These are phyloP conservation scores for Kodamaea neixiangensis DNA, from an alignment of 805 yeast species.

Conservation along the genomic window DNA sequence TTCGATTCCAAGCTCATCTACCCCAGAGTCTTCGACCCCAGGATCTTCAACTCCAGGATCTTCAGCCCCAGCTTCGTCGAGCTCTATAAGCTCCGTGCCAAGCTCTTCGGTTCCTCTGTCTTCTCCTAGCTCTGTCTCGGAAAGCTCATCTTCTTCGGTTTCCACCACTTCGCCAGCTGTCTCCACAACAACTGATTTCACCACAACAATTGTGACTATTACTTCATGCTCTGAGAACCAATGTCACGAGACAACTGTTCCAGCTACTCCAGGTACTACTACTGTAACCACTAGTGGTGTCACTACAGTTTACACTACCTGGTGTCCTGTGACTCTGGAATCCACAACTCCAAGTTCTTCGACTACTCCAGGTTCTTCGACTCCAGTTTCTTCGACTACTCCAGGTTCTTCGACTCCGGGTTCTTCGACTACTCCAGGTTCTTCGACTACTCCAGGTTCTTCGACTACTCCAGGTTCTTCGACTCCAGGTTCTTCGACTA, in stretches of 20 bases:
- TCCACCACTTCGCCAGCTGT: not conserved
- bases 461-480: not conserved
- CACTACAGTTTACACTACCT: conserved; percentile 43
- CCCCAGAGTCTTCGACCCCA: not conserved
- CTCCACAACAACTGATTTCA: conserved; percentile 1
- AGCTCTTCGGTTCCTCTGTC: not conserved
- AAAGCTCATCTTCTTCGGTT: not conserved
- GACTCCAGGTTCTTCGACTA: not conserved
- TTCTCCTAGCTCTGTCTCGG: not conserved
- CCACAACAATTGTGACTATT: conserved; percentile 37
- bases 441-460: not conserved
- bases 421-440: not conserved
- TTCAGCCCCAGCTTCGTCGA: too few species aligned
- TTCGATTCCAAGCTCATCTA: not conserved
- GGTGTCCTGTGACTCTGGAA: conserved; percentile 27
- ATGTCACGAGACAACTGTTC: conserved; percentile 23
- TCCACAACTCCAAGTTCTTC: conserved; percentile 20
- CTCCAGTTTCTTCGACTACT: conserved; percentile 15
- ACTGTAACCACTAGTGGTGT: conserved; percentile 37
- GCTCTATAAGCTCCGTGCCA: too few species aligned
- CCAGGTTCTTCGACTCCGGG: conserved; percentile 17
- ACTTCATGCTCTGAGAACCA: conserved; percentile 39
- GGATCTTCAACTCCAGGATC: conserved; percentile 26
- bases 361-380: conserved; percentile 19
- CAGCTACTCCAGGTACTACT: conserved; percentile 19